Evolutionary conservation across 2,329 filamentous ascomycete species (phyloP), one percentile per base, ranked within the genome.

Genomic region (Malbranchea zuffiana): DNA sequence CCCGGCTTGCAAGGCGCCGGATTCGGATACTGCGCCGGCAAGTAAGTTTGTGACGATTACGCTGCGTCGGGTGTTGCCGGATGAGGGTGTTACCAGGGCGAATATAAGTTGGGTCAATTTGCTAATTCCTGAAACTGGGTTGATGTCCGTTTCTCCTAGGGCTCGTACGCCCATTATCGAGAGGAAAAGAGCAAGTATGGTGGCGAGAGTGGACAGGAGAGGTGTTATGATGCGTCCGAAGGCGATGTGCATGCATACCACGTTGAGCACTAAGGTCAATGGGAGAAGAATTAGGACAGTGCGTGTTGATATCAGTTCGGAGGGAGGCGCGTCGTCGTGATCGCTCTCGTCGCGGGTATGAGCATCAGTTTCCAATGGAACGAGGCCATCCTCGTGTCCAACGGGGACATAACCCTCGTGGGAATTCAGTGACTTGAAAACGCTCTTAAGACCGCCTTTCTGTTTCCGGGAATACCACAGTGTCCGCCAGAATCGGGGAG

Each of bases 21-120:
- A 77, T 57, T 87, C 82, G 7, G 76, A 81, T 19, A 98, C 79
- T 0, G 90, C 90, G 6, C 90, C 90, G 0, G 88, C 90, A 5
- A 98, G 77, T 1, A 98, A 73, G 54, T 98, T 98, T 54, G 95
- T 93, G 39, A 94, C 71, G n/a, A 98, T 79, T 8, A 85, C 84
- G 12, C 57, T 59, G 26, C 86, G 84, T 47, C 81, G 80, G 46
- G 86, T 86, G 49, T 81, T 80, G 50, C 84, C 77, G 0, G 77
- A 75, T 37, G 80, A 68, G 0, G 90, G 87, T 2, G 92, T 86
- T 25, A 92, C 82, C 33, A 94, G 65, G 2, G 90, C 90, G 58
- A 98, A 96, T 54, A 96, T 80, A 2, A 98, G 74, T 59, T 98
- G 90, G 0, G 90, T 93, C 3, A 98, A 72, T 64, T 98, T 98